Evolutionary conservation across 495 filamentous ascomycete species (phyloP).

Genomic region (Hypoxylon fuscum): DNA sequence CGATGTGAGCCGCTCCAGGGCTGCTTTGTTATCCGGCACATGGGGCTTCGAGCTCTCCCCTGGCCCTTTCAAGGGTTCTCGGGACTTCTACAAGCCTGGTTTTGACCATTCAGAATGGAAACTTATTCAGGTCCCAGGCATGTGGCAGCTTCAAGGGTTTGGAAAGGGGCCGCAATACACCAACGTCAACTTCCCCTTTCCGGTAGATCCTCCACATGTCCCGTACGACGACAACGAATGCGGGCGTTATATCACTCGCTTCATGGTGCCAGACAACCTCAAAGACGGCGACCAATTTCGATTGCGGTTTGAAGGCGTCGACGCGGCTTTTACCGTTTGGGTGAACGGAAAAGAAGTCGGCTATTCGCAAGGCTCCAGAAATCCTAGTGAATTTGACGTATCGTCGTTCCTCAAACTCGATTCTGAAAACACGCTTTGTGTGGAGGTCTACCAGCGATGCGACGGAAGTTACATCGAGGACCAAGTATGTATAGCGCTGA

Average conservation of each 20-base stretch:
- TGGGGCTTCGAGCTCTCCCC: constrained; percentile 67
- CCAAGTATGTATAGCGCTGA: constrained; percentile 49
- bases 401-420: constrained; percentile 56
- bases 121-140: constrained; percentile 69
- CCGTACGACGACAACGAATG: constrained; percentile 72
- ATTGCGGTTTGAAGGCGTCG: constrained; percentile 75
- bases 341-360: constrained; percentile 71
- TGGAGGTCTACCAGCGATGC: constrained; percentile 73
- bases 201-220: constrained; percentile 66
- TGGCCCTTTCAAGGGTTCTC: constrained; percentile 58
- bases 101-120: constrained; percentile 56
- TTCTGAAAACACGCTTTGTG: constrained; percentile 62
- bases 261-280: constrained; percentile 52
- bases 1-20: constrained; percentile 46
- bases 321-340: constrained; percentile 73
- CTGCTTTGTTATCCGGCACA: constrained; percentile 61
- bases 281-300: constrained; percentile 53
- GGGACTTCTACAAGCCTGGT: constrained; percentile 50
- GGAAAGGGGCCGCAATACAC: constrained; percentile 71
- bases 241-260: constrained; percentile 67
- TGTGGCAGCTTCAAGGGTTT: constrained; percentile 76
- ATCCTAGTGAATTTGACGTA: constrained; percentile 74
- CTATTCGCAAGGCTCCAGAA: constrained; percentile 73
- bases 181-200: constrained; percentile 71
- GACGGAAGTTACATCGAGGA: constrained; percentile 76